These are phyloP conservation scores for Penicillium chermesinum DNA, from an alignment of 495 filamentous ascomycete species.

Conservation along the genomic window DNA sequence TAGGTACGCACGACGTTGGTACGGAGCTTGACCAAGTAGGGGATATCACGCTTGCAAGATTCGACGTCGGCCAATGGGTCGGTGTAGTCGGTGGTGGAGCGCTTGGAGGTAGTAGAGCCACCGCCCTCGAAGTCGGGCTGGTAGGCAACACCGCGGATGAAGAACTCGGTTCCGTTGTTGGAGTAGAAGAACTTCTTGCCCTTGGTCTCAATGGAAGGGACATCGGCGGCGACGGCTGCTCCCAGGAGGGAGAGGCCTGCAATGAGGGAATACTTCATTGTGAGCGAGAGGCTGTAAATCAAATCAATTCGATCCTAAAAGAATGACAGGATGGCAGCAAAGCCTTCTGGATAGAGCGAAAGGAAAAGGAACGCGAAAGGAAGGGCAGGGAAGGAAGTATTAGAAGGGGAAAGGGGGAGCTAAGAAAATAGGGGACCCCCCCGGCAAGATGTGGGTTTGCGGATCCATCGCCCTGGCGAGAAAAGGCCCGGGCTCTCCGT, in stretches of 20 bases:
- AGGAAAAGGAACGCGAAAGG: constrained; percentile 2
- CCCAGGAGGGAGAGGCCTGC: constrained; percentile 47
- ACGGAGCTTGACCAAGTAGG: constrained; percentile 65
- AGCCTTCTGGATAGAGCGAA: constrained; percentile 4
- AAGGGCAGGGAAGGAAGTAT: constrained; percentile 9
- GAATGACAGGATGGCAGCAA: constrained; percentile 12
- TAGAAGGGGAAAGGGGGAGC: constrained; percentile 11
- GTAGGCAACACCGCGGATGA: constrained; percentile 88
- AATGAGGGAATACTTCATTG: constrained; percentile 44
- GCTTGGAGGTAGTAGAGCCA: constrained; percentile 25
- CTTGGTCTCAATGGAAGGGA: constrained; percentile 64
- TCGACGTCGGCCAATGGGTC: constrained; percentile 69
- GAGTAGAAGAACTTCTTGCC: constrained; percentile 65
- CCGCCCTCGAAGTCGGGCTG: constrained; percentile 56
- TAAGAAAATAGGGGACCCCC: constrained; percentile 2
- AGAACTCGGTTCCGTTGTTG: constrained; percentile 78
- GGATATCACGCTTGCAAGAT: constrained; percentile 77
- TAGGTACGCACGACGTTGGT: constrained; percentile 96
- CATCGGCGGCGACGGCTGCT: constrained; percentile 48
- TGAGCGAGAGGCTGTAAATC: constrained; percentile 13
- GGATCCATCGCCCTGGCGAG: neutral
- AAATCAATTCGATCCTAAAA: constrained; percentile 9
- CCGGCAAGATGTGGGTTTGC: neutral
- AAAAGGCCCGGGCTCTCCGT: too few relatives aligned
- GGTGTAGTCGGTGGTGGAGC: constrained; percentile 33